Percentiles rank a stretch among this genome's conserved stretches.
phyloP scores from a whole-genome alignment of 2,329 filamentous ascomycete species.

The Gnomoniopsis smithogilvyi region DNA sequence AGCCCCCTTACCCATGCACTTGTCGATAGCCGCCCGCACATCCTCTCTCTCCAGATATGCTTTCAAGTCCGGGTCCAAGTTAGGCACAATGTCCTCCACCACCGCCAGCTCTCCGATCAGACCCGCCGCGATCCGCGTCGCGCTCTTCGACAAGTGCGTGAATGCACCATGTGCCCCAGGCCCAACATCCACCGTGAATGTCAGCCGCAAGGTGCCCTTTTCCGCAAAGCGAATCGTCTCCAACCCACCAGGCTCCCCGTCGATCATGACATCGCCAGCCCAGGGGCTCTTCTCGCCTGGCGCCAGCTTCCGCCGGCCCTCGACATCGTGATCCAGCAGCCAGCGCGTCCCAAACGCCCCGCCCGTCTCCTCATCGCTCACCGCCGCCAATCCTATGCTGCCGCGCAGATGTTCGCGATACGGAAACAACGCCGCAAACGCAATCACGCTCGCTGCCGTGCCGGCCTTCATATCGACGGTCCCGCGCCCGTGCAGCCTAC shows the following conservation, averaged over 20 bases:
- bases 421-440: constrained; percentile 30
- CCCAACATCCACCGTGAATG: constrained; percentile 29
- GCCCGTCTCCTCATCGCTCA: constrained; percentile 38
- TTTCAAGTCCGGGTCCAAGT: constrained; percentile 20
- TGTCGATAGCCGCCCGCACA: constrained; percentile 29
- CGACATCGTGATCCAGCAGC: constrained; percentile 29
- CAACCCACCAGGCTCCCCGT: constrained; percentile 33
- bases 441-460: constrained; percentile 36
- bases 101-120: constrained; percentile 5
- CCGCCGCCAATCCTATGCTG: constrained; percentile 28
- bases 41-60: constrained; percentile 27
- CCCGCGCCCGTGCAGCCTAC: constrained; percentile 33
- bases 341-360: constrained; percentile 33
- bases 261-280: constrained; percentile 36
- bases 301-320: constrained; percentile 28
- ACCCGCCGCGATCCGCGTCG: constrained; percentile 30
- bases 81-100: constrained; percentile 11
- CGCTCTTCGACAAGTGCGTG: constrained; percentile 34
- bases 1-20: constrained; percentile 34
- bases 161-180: constrained; percentile 36
- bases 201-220: constrained; percentile 38
- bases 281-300: constrained; percentile 28
- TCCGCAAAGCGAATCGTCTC: constrained; percentile 37
- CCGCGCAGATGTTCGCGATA: constrained; percentile 22
- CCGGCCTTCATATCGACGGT: constrained; percentile 42